Evolutionary conservation across 2,329 filamentous ascomycete species (phyloP).

Genomic region (Neofusicoccum sp.): DNA sequence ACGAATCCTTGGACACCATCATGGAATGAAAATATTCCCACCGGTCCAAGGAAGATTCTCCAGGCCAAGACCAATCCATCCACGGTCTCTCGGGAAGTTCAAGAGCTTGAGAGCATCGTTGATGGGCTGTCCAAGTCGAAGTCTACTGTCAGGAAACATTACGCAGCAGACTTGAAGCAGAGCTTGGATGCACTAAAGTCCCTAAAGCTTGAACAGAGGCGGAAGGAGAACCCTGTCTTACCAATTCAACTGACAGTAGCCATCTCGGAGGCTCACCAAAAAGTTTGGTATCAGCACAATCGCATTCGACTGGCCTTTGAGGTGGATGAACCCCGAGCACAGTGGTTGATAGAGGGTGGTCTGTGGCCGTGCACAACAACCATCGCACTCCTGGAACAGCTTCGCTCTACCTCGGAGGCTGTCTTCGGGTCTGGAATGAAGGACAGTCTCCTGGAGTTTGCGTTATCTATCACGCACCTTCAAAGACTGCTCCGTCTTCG

Average conservation of each 20-base stretch:
- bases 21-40: not conserved
- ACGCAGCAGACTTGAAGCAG: not conserved
- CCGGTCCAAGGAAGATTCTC: no score
- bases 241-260: not conserved
- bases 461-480: constrained; percentile 42
- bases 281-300: not conserved
- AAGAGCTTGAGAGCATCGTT: not conserved
- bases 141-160: not conserved
- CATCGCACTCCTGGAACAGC: constrained; percentile 44
- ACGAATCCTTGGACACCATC: not conserved
- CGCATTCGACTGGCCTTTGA: not conserved
- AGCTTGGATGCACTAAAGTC: constrained; percentile 7
- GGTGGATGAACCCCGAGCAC: constrained; percentile 1
- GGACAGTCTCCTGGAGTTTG: constrained; percentile 45
- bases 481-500: constrained; percentile 49
- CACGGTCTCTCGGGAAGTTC: not conserved
- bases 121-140: not conserved
- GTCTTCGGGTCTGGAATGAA: constrained; percentile 39
- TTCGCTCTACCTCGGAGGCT: constrained; percentile 38
- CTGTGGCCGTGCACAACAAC: constrained; percentile 8
- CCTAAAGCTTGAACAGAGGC: not conserved
- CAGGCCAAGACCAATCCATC: not conserved
- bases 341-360: constrained; percentile 27
- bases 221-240: not conserved
- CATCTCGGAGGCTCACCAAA: not conserved